Percentiles rank a stretch among this genome's conserved stretches.
Conservation (phyloP, 2,329 filamentous ascomycete genomes). For the Apiospora koreana region DNA sequence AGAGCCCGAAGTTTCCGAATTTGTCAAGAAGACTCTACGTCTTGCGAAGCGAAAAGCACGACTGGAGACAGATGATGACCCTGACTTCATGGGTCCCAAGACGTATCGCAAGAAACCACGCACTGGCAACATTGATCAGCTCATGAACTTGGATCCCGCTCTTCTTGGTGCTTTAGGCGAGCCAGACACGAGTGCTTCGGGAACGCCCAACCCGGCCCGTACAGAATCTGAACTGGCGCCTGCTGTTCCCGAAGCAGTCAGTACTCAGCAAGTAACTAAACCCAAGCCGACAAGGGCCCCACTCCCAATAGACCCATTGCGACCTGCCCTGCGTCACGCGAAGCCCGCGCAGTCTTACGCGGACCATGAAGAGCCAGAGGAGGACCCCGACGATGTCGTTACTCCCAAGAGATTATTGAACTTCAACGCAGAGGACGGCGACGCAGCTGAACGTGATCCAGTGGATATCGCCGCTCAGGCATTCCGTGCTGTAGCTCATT, state of each 20-base stretch:
- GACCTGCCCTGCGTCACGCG: constrained; percentile 52
- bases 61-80: constrained; percentile 54
- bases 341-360: constrained; percentile 53
- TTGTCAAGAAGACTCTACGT: constrained; percentile 55
- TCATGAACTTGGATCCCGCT: constrained; percentile 55
- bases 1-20: constrained; percentile 53
- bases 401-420: constrained; percentile 19
- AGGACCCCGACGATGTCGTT: constrained; percentile 45
- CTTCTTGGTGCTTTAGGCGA: constrained; percentile 40
- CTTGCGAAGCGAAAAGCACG: constrained; percentile 54
- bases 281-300: constrained; percentile 23
- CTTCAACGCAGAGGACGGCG: constrained; percentile 18
- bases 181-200: constrained; percentile 15
- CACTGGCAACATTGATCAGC: constrained; percentile 35
- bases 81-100: constrained; percentile 50
- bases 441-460: constrained; percentile 8
- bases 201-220: constrained; percentile 22
- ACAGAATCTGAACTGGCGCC: constrained; percentile 22
- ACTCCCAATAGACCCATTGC: constrained; percentile 43
- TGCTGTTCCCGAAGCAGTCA: neutral
- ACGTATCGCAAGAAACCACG: constrained; percentile 45
- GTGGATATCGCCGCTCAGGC: constrained; percentile 39
- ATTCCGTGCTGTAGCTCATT: constrained; percentile 35
- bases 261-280: constrained; percentile 9
- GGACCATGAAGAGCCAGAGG: constrained; percentile 47